Conservation (phyloP, 495 filamentous ascomycete genomes). For the Niebla homalea region DNA sequence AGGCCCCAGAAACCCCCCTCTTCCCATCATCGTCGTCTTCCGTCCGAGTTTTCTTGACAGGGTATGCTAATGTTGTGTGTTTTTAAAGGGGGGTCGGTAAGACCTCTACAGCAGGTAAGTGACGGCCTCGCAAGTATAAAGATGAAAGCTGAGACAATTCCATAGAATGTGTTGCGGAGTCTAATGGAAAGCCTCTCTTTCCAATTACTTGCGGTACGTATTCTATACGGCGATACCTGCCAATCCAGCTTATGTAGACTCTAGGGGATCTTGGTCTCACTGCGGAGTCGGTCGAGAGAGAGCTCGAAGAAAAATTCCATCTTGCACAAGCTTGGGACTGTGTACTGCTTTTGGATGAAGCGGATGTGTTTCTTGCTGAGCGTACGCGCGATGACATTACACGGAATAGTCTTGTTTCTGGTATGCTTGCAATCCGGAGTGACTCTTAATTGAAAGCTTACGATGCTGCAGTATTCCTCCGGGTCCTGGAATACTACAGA, state of each 20-base stretch:
- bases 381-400: conserved; percentile 23
- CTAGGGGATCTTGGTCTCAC: conserved; percentile 3
- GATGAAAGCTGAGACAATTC: too few relatives aligned
- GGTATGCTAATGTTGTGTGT: too few relatives aligned
- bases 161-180: conserved; percentile 21
- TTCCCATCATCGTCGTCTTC: too few relatives aligned
- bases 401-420: conserved; percentile 17
- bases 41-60: too few relatives aligned
- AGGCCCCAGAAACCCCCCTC: too few relatives aligned
- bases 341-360: conserved; percentile 49
- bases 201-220: conserved; percentile 15
- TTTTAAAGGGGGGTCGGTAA: conserved; percentile 24
- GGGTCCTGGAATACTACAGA: conserved; percentile 39
- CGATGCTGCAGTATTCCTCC: conserved; percentile 33
- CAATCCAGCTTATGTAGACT: too few relatives aligned
- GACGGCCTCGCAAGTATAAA: background rate
- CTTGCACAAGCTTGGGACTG: conserved; percentile 16
- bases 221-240: too few relatives aligned
- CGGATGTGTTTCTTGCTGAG: conserved; percentile 53
- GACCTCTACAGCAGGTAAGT: conserved; percentile 20
- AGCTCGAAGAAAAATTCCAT: conserved; percentile 32
- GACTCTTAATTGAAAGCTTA: background rate
- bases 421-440: too few relatives aligned
- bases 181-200: conserved; percentile 18
- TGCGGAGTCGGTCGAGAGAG: background rate